Percentiles rank a stretch among this genome's conserved stretches.
Evolutionary conservation across 805 yeast species (phyloP).

Genomic region (Schizosaccharomyces pombe): DNA sequence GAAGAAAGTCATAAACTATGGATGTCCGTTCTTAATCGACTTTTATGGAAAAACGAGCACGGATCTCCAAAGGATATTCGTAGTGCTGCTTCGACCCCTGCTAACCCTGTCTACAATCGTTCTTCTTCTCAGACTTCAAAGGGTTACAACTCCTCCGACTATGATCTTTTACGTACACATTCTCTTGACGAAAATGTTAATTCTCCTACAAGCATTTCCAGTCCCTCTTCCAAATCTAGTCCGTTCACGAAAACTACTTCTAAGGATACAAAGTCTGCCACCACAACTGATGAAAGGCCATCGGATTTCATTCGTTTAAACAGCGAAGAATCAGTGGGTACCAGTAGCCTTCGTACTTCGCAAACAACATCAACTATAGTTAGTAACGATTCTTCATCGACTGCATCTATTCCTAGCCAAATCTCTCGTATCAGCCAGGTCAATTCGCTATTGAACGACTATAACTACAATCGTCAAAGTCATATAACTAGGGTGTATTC

Average conservation of each 20-base stretch:
- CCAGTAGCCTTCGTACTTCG: not conserved
- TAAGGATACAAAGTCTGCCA: too few species aligned
- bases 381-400: not conserved
- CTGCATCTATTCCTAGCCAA: not conserved
- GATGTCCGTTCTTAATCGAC: slow-evolving; percentile 23
- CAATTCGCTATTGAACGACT: not conserved
- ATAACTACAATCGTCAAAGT: slow-evolving; percentile 1
- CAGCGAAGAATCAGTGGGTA: not conserved
- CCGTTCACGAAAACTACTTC: not conserved
- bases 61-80: not conserved
- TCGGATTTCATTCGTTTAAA: too few species aligned
- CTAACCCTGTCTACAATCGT: not conserved
- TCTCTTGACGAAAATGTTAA: not conserved
- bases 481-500: slow-evolving; percentile 3
- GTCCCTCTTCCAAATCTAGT: not conserved
- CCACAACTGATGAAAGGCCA: too few species aligned
- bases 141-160: not conserved
- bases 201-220: not conserved
- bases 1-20: slow-evolving; percentile 71
- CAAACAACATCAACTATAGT: not conserved
- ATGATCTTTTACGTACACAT: not conserved
- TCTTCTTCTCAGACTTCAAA: not conserved
- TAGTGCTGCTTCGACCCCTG: not conserved
- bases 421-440: slow-evolving; percentile 1
- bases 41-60: slow-evolving; percentile 10